Base-by-base conservation (phyloP, 495 filamentous ascomycete species). In the Aspergillus avenaceus region DNA sequence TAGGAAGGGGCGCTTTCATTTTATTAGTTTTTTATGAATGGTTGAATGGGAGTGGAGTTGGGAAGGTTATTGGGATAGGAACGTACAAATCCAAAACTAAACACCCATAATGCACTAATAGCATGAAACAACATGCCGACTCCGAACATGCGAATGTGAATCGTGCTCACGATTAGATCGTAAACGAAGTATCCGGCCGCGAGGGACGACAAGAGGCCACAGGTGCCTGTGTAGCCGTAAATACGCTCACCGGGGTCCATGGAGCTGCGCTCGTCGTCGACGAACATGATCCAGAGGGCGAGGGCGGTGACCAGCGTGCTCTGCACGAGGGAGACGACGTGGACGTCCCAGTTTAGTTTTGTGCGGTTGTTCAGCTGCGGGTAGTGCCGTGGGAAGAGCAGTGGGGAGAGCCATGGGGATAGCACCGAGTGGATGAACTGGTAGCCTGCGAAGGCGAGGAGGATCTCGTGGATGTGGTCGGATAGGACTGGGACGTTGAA, bases 121-220 rank as follows among this genome's bases (percentile, higher is more conserved):
- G 90, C 93, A 72, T 99, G 93, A 59, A 91, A 90, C 49, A 96
- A 71, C 77, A 96, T 84, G 16, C 92, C 95, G 26, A 83, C 62
- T 2, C 95, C 93, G 71, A 99, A 97, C 52, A 96, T 78, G 26
- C 81, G 75, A 37, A 96, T 51, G 62, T 95, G 73, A 46, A 75
- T 56, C 23, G 81, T 64, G 49, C 88, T 95, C 45, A 96, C 76
- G 47, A 83, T 75, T 51, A 97, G 63, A 63, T 97, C 93, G 82
- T 92, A 99, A 54, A 97, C 61, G 57, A 99, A 99, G 66, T 99
- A 99, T n/a, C 95, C 93, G 1, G 82, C 76, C 0, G 91, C 93
- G 50, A 96, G 77, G 13, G 82, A 88, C 64, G 90, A 86, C 47
- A 96, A 82, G 70, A 97, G 76, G 22, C 88, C 91, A 16, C 77